Evolutionary conservation across 306 rosid genomes (phyloP), one percentile per base, ranked within the genome.

Genomic region (Benincasa hispida): DNA sequence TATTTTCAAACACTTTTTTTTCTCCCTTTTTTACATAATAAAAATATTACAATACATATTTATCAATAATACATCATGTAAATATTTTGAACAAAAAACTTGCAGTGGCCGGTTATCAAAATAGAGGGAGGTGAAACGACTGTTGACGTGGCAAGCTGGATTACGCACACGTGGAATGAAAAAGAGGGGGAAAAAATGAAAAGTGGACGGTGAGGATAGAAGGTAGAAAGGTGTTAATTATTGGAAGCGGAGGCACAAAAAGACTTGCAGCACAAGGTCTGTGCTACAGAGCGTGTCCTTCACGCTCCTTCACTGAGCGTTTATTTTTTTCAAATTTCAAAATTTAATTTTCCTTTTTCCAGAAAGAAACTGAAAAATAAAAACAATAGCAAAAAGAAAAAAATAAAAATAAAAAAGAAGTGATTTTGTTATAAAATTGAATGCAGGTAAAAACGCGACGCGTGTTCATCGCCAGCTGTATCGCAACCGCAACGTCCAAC

Each of bases 391-490:
- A 55, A 58, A 25, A 58, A 5, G 1, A 25, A 61, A 11, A 25
- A 12, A 59, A 51, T 55, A 8, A 21, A 6, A 25, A 51, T 25
- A 32, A 10, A 60, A 37, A 74, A 34, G 45, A 10, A 37, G 30
- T 35, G 59, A 34, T 15, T 22, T 78, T 10, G 0, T 39, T 57
- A 61, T 66, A 8, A 47, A 51, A 65, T 45, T 39, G 53, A 75
- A 82, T 76, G 86, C 80, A 62, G 51, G 79, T 78, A 5, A 39
- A 72, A 67, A 39, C 75, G 53, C 51, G 96, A 94, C 99, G 97
- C 97, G 99, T 95, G 97, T 88, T 82, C 34, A 34, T 81, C 2
- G 24, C 92, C 93, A 95, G 98, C 97, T 95, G 99, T 92, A 90
- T 90, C 72, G 72, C 72, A 63, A 63, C 85, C 84, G 89, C 96